Evolutionary conservation across 2,329 filamentous ascomycete species (phyloP), one percentile per base, ranked within the genome.

Genomic region (Aspergillus melleus): DNA sequence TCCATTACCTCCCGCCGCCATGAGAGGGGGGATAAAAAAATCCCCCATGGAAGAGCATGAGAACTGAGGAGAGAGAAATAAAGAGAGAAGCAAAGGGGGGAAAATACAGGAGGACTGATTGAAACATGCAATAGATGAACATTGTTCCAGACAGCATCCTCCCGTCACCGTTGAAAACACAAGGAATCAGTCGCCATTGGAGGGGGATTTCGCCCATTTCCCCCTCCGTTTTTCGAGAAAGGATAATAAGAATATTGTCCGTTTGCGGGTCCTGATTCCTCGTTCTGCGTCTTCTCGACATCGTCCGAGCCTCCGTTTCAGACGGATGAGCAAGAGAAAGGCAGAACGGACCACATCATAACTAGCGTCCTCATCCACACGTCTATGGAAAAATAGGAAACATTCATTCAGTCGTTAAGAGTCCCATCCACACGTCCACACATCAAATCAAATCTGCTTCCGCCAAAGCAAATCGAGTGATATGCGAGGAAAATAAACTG

Each of bases 341-440:
- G 16, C 24, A 49, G 44, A 42, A 47, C 16, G 6, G 14, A 26
- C n/a, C 52, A 20, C 51, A 39, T 47, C 57, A 55, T 54, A 51
- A 42, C 56, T 52, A 57, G 53, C 61, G 56, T n/a, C 36, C 36
- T 42, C 14, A 58, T 62, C 61, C 56, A 67, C 55, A 61, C 58
- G 54, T 68, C 64, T 69, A 62, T 64, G 46, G 57, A 57, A 61
- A 66, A 55, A 55, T 32, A 55, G 65, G 56, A 57, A 67, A 47
- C 62, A 68, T 62, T 69, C 67, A 66, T 69, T 65, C 65, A 66
- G 59, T 68, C 66, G 63, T 68, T 66, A 68, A 42, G 60, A 63
- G 60, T 59, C 63, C 61, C 61, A 36, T 60, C 59, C 58, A 63
- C 42, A 24, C 58, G 49, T 54, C 46, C 65, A 66, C 62, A 58